phyloP scores from a whole-genome alignment of 106 monocot species.

The Amphibolis antarctica region DNA sequence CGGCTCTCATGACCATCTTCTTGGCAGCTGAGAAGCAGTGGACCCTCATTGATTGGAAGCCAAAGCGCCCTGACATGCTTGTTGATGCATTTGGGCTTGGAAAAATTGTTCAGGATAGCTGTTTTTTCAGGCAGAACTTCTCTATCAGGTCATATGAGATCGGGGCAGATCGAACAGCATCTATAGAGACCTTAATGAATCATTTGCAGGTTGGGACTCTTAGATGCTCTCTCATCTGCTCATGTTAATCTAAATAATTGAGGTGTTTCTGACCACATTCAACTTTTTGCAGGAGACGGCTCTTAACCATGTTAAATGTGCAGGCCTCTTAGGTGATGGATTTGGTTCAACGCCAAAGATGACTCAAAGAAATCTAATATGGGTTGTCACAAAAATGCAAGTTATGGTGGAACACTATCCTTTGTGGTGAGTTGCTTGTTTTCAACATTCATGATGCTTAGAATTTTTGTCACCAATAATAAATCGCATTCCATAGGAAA shows the following conservation, averaged over 20 bases:
- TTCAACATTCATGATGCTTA: not conserved
- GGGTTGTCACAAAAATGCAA: constrained; percentile 39
- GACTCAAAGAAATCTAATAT: constrained; percentile 72
- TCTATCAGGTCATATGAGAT: constrained; percentile 92
- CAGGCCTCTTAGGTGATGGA: constrained; percentile 71
- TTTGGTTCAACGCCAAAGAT: constrained; percentile 89
- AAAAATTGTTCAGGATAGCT: constrained; percentile 60
- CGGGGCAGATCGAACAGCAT: constrained; percentile 71
- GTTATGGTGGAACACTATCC: constrained; percentile 27
- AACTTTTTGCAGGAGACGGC: constrained; percentile 61
- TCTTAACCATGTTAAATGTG: constrained; percentile 67
- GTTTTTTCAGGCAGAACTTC: constrained; percentile 78
- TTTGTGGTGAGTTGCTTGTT: constrained; percentile 11
- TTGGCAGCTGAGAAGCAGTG: constrained; percentile 91
- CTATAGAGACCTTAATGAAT: constrained; percentile 93
- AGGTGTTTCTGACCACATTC: not conserved
- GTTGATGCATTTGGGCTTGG: constrained; percentile 62
- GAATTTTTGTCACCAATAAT: too few species aligned
- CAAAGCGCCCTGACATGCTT: constrained; percentile 71
- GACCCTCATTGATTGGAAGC: constrained; percentile 83
- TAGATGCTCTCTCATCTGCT: not conserved
- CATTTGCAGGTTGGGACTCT: constrained; percentile 63
- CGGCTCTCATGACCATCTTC: constrained; percentile 62
- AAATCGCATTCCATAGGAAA: too few species aligned
- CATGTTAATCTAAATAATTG: not conserved